Base-by-base conservation (phyloP, 352 stramenopile species). In the Globisporangium irregulare region DNA sequence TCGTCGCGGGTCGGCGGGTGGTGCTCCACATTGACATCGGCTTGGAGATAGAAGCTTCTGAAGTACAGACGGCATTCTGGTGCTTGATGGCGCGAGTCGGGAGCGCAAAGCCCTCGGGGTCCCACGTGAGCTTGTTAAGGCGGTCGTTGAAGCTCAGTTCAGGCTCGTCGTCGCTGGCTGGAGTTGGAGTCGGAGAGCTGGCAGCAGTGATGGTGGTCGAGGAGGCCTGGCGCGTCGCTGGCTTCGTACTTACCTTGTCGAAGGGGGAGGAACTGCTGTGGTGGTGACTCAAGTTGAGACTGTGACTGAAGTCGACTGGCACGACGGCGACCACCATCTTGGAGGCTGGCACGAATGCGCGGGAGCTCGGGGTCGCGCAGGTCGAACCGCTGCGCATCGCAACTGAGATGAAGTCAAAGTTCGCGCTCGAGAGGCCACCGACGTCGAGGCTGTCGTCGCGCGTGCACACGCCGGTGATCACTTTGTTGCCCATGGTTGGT, bases 351-450 rank as follows among this genome's bases (percentile, higher is more conserved):
- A 63, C 34, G 24, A 36, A 32, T 9, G 57, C 57, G n/a, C n/a
- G n/a, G 14, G 57, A 51, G 22, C 34, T 62, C 20, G 58, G 4
- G n/a, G 38, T 64, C 41, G 15, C 14, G 4, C 41, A 48, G 41
- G 15, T 15, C 41, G 59, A 41, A 36, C 24, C 29, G 24, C 38
- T 56, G 59, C 41, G 41, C 41, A n/a, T 1, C 3, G 41, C 41
- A 0, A 56, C 41, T 25, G 41, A 64, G 41, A 64, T 36, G 41
- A 64, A 56, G 10, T 64, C 38, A 22, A 43, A 64, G 41, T 56
- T 41, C 20, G 14, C 59, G 15, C 22, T 18, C 1, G 14, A n/a
- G 15, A 55, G 41, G 9, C 56, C 38, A 10, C 27, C n/a, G 25
- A 43, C 53, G 25, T 55, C 59, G 59, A 64, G 38, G 20, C 29